phyloP scores from a whole-genome alignment of 129 eudicot genomes.

The Flaveria sonorensis region DNA sequence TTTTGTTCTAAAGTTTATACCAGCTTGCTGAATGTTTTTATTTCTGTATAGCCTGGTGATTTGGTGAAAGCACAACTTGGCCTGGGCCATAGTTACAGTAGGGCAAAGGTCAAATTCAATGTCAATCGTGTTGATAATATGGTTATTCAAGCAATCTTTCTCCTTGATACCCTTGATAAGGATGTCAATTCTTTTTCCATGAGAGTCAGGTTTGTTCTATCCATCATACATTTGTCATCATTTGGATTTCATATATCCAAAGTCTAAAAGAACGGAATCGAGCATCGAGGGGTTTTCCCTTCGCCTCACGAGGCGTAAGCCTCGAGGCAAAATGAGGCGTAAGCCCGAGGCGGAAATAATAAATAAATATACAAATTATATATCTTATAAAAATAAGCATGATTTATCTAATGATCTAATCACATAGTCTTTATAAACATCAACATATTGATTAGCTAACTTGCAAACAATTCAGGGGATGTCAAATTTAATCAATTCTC shows the following conservation, averaged over 20 bases:
- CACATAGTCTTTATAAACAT: too few relatives aligned
- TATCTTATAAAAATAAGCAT: too few relatives aligned
- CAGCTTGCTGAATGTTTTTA: neutral
- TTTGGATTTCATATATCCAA: neutral
- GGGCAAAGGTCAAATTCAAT: slow-evolving; percentile 92
- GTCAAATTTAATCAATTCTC: too few relatives aligned
- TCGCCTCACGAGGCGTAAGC: too few relatives aligned
- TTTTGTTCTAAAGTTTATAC: neutral
- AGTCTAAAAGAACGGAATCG: too few relatives aligned
- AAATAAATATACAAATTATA: too few relatives aligned
- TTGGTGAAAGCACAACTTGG: slow-evolving; percentile 94
- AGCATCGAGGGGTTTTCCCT: too few relatives aligned
- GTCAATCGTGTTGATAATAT: slow-evolving; percentile 90
- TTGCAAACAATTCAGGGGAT: too few relatives aligned
- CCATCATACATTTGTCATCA: neutral
- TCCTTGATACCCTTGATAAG: slow-evolving; percentile 94
- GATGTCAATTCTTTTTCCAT: slow-evolving; percentile 89
- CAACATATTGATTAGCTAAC: too few relatives aligned
- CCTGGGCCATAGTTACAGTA: slow-evolving; percentile 85
- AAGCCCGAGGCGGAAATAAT: too few relatives aligned
- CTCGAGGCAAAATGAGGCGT: too few relatives aligned
- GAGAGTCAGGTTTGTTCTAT: slow-evolving; percentile 82
- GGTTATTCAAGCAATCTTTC: slow-evolving; percentile 90
- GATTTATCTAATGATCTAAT: too few relatives aligned
- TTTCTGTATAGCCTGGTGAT: slow-evolving; percentile 67